Conservation (phyloP, 768 basidiomycete genomes). For the Gloeopeniophorella convolvens region DNA sequence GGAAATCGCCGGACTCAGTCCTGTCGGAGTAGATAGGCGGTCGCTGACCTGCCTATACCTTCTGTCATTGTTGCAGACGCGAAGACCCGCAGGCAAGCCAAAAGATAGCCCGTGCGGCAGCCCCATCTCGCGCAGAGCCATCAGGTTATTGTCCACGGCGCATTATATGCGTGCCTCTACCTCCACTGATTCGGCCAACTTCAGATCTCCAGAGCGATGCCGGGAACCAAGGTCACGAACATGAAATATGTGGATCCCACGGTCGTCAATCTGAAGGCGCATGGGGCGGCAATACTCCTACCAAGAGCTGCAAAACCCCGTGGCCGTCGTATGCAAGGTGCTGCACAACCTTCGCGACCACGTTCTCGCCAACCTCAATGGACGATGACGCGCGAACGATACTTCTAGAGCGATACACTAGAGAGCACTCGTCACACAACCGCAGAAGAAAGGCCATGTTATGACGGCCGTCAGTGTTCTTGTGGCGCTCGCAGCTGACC, state of each 20-base stretch:
- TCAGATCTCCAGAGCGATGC: conserved; percentile 19
- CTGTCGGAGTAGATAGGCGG: conserved; percentile 11
- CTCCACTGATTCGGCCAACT: conserved; percentile 8
- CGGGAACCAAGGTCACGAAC: conserved; percentile 19
- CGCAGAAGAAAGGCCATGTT: neutral
- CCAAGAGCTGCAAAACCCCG: conserved; percentile 13
- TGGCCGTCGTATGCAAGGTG: conserved; percentile 15
- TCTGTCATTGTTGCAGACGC: conserved; percentile 14
- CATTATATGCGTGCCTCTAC: conserved; percentile 9
- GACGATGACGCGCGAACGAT: conserved; percentile 11
- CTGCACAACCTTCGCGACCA: conserved; percentile 17
- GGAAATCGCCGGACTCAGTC: conserved; percentile 19
- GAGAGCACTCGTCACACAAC: neutral
- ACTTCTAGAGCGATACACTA: conserved; percentile 6
- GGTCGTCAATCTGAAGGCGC: conserved; percentile 3
- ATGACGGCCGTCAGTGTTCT: neutral
- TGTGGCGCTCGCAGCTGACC: neutral
- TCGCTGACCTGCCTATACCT: conserved; percentile 4
- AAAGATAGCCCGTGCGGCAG: conserved; percentile 2
- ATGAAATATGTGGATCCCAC: conserved; percentile 7
- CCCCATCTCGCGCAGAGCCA: conserved; percentile 1
- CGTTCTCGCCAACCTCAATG: conserved; percentile 4
- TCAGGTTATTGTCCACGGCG: neutral
- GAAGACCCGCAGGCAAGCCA: conserved; percentile 7
- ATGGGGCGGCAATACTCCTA: conserved; percentile 1